Percentiles rank a stretch among this genome's conserved stretches.
phyloP scores from a whole-genome alignment of 129 eudicot genomes.

The Escallonia herrerae region DNA sequence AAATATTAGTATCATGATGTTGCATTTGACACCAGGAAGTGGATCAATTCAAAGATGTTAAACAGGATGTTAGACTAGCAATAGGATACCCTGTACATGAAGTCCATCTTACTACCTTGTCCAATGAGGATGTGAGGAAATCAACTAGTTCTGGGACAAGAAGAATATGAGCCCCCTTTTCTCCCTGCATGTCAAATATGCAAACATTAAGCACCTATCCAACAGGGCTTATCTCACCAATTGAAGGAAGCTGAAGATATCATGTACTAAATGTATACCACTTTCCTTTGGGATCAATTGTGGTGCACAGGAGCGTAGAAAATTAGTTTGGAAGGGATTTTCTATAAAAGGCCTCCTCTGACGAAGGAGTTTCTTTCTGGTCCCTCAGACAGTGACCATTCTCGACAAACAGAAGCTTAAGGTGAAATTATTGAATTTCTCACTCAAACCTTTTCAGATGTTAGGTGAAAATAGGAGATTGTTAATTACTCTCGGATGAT shows the following conservation, averaged over 20 bases:
- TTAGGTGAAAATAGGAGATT: slow-evolving; percentile 1
- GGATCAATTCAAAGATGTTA: no score
- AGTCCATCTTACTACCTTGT: slow-evolving; percentile 44
- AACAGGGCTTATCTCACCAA: background rate
- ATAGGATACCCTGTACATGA: background rate
- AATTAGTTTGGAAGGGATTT: no score
- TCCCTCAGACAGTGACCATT: background rate
- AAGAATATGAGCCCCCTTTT: slow-evolving; percentile 89
- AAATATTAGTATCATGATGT: no score
- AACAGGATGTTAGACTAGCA: no score
- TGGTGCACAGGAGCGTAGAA: no score
- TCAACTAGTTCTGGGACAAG: slow-evolving; percentile 87
- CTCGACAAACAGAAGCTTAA: background rate
- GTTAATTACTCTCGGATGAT: background rate
- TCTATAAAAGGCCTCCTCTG: no score
- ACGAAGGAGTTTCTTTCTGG: background rate
- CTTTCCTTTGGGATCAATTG: no score
- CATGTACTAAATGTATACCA: no score
- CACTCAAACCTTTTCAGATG: background rate
- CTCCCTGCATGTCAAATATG: slow-evolving; percentile 45
- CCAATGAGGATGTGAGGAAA: slow-evolving; percentile 55
- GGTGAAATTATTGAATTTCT: background rate
- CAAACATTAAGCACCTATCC: background rate
- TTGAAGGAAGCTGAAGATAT: slow-evolving; percentile 4
- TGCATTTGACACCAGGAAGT: no score